Percentiles rank a stretch among this genome's conserved stretches.
phyloP scores from a whole-genome alignment of 495 filamentous ascomycete genomes.

The Xylaria nigripes region DNA sequence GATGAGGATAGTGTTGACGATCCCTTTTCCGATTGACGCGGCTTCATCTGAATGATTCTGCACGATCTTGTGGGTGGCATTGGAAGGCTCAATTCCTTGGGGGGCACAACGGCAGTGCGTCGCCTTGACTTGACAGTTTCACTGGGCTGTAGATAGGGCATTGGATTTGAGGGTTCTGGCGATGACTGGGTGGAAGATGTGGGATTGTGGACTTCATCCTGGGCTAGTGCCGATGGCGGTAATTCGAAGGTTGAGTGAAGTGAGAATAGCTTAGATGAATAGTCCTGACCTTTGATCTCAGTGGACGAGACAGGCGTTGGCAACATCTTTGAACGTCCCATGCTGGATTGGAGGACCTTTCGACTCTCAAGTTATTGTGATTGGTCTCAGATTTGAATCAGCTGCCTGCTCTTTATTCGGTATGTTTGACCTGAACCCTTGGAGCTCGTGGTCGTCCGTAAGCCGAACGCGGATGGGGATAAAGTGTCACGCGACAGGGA shows the following conservation, averaged over 20 bases:
- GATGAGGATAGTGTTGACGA: background rate
- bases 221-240: constrained; percentile 67
- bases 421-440: background rate
- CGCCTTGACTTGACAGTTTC: constrained; percentile 50
- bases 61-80: constrained; percentile 86
- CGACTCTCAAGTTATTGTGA: background rate
- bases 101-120: constrained; percentile 41
- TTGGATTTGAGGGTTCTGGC: constrained; percentile 38
- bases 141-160: constrained; percentile 43
- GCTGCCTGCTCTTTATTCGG: background rate
- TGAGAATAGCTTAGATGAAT: constrained; percentile 43
- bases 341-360: constrained; percentile 21
- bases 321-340: constrained; percentile 64
- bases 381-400: background rate
- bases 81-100: constrained; percentile 69
- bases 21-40: constrained; percentile 34
- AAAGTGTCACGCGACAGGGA: constrained; percentile 11
- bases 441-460: background rate
- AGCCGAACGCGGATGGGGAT: background rate
- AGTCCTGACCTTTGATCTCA: constrained; percentile 72
- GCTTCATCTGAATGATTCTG: constrained; percentile 98
- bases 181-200: constrained; percentile 18
- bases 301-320: constrained; percentile 81
- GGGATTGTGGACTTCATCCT: constrained; percentile 19
- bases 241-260: constrained; percentile 58